Conservation (phyloP, 768 basidiomycete genomes). For the Lactarius deliciosus region DNA sequence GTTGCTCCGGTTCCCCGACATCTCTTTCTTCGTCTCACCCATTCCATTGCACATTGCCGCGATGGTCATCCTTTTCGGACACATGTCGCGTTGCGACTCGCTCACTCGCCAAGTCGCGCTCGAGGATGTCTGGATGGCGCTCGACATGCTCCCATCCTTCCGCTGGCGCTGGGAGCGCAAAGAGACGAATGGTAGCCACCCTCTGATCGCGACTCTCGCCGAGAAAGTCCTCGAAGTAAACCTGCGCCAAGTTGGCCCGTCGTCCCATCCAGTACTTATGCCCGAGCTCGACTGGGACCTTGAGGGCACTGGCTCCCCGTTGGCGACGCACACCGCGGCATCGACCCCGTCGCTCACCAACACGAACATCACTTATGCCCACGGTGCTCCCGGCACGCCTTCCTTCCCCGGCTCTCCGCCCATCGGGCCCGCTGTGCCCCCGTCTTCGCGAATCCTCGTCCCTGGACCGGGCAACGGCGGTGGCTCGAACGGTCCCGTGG, state of each 20-base stretch:
- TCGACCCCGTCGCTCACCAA: constrained; percentile 37
- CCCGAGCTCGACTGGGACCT: constrained; percentile 48
- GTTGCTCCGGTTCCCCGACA: constrained; percentile 80
- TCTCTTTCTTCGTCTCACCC: constrained; percentile 86
- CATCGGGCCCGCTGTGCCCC: constrained; percentile 20
- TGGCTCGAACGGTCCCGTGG: constrained; percentile 12
- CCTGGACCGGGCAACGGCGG: constrained; percentile 7
- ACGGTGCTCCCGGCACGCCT: constrained; percentile 28
- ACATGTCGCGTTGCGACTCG: constrained; percentile 74
- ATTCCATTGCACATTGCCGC: constrained; percentile 88
- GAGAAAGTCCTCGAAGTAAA: constrained; percentile 77
- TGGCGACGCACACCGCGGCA: constrained; percentile 12
- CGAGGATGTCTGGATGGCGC: constrained; percentile 83
- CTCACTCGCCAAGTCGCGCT: constrained; percentile 63
- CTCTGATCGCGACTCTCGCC: constrained; percentile 79
- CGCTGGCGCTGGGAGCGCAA: constrained; percentile 92
- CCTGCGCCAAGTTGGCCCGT: constrained; percentile 55
- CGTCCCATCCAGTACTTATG: constrained; percentile 40
- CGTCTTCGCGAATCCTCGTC: constrained; percentile 8
- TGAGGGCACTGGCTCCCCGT: constrained; percentile 32
- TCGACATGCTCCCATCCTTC: constrained; percentile 86
- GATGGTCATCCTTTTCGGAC: constrained; percentile 88
- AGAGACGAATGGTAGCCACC: constrained; percentile 75
- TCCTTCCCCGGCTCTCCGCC: constrained; percentile 35
- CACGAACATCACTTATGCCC: constrained; percentile 37